phyloP scores from a whole-genome alignment of 768 basidiomycete genomes.

The Hygrocybe coccinea region DNA sequence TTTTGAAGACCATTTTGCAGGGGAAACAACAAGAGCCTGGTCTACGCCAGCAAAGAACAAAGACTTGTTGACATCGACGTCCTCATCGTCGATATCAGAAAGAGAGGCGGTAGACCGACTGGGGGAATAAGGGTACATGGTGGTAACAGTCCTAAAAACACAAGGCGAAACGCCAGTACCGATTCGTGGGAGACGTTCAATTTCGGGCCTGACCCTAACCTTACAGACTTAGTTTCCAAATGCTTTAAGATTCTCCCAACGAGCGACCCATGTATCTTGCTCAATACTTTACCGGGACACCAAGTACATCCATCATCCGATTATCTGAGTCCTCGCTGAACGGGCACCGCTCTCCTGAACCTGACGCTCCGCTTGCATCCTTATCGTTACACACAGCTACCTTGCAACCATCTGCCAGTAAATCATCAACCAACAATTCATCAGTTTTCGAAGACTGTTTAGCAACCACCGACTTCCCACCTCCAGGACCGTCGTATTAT shows the following conservation, averaged over 20 bases:
- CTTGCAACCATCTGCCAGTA: too few species aligned
- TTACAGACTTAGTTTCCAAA: too few species aligned
- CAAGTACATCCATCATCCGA: too few species aligned
- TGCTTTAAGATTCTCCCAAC: too few species aligned
- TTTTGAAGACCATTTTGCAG: conserved; percentile 63
- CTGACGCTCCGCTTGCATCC: not conserved
- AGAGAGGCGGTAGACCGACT: conserved; percentile 75
- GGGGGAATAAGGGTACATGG: conserved; percentile 46
- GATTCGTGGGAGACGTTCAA: too few species aligned
- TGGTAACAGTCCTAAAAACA: conserved; percentile 26
- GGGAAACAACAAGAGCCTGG: conserved; percentile 44
- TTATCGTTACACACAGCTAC: too few species aligned
- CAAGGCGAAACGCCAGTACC: conserved; percentile 8
- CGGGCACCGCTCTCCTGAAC: not conserved
- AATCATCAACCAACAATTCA: not conserved
- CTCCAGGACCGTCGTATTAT: conserved; percentile 62
- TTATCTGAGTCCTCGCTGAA: not conserved
- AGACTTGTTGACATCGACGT: conserved; percentile 39
- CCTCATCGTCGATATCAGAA: conserved; percentile 71
- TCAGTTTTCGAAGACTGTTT: conserved; percentile 40
- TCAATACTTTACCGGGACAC: too few species aligned
- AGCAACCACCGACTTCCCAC: conserved; percentile 41
- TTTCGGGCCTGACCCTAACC: too few species aligned
- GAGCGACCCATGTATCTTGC: too few species aligned
- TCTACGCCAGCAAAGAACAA: conserved; percentile 49